phyloP scores from a whole-genome alignment of 495 filamentous ascomycete genomes.

The Talaromyces stipitatus region DNA sequence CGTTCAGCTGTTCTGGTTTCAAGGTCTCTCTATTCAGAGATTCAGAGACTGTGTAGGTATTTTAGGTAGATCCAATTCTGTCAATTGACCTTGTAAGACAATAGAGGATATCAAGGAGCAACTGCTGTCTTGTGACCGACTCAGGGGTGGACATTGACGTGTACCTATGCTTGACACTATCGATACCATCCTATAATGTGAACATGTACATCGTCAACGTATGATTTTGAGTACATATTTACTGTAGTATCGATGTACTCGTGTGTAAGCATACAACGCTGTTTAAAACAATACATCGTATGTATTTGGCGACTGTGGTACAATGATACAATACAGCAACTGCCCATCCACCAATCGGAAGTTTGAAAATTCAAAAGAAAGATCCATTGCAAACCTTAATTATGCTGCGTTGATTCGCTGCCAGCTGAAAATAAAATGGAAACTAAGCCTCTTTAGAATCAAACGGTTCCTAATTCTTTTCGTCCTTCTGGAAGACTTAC shows the following conservation, averaged over 20 bases:
- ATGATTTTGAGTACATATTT: too few species aligned
- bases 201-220: too few species aligned
- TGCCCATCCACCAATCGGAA: not conserved
- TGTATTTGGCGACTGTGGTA: not conserved
- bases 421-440: not conserved
- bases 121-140: too few species aligned
- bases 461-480: conserved; percentile 4
- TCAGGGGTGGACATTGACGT: too few species aligned
- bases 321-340: not conserved
- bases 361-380: not conserved
- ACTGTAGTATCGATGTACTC: not conserved
- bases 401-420: not conserved
- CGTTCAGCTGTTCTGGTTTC: too few species aligned
- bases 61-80: too few species aligned
- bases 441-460: not conserved
- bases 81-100: too few species aligned
- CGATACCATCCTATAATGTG: too few species aligned
- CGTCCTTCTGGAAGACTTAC: conserved; percentile 1
- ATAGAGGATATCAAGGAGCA: too few species aligned
- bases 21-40: too few species aligned
- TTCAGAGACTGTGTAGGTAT: too few species aligned
- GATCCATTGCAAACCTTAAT: not conserved
- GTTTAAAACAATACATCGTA: not conserved
- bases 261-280: not conserved
- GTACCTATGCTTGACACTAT: too few species aligned